Base-by-base conservation (phyloP, 2,329 filamentous ascomycete genomes). In the Lithohypha guttulata region DNA sequence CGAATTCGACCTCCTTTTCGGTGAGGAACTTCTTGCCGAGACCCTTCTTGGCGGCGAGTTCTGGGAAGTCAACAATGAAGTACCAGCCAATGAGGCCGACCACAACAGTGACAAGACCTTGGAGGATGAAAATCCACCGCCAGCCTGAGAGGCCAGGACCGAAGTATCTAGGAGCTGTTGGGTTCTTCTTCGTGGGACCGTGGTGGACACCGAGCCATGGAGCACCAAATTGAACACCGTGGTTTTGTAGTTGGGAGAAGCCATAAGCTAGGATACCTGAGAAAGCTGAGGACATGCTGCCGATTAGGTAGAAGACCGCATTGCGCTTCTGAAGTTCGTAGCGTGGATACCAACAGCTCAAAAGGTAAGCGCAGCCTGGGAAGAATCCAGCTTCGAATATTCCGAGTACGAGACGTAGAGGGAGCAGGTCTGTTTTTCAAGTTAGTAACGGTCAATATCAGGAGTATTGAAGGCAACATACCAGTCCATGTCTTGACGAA, bases 281-380 rank as follows among this genome's bases (percentile, higher is more conserved):
- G 41, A 69, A 59, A 0, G 68, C 68, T 13, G 63, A 64, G 0
- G 66, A 62, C 34, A 71, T 57, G 31, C 58, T 61, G 28, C 65
- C 68, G 39, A 69, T 65, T 25, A 68, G 55, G 46, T 70, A 71
- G 56, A 71, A 72, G 11, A 65, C 51, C 1, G 63, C 57, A 48
- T 61, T 62, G 18, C 62, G 56, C 47, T 57, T 55, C 25, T 62
- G 49, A 9, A 52, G 43, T 22, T 52, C 49, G 22, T 50, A 52
- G 23, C 49, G 48, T 0, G 76, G 78, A 53, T 81, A 83, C 79
- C 79, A 85, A 23, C 77, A 81, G 43, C 73, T 79, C n/a, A 85
- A 68, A 4, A 84, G 62, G 52, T 83, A 84, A 0, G 81, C 77
- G 35, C 73, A 79, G 36, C 73, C 73, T 0, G 79, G 79, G 57